A percentile compares a stretch with the other conserved stretches of the same genome.
These are phyloP conservation scores for Leptographium wingfieldii DNA, from an alignment of 2,329 filamentous ascomycete species.

Conservation along the genomic window DNA sequence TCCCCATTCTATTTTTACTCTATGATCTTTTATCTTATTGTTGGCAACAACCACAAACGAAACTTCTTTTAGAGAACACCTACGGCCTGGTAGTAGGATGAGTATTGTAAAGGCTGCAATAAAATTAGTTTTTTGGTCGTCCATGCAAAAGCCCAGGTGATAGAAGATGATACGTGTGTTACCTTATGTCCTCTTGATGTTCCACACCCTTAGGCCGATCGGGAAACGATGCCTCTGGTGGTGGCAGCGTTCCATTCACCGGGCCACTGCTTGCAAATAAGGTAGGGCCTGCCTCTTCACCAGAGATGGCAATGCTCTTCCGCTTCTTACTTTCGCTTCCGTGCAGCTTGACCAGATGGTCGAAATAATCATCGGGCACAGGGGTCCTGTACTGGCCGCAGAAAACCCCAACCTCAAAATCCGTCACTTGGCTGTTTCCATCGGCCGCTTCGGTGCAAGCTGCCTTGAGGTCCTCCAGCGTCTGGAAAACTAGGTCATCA, in stretches of 20 bases:
- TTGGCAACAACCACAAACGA: no score
- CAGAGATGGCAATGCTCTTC: not conserved
- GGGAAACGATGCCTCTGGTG: no score
- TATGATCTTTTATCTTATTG: no score
- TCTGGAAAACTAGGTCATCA: slow-evolving; percentile 43
- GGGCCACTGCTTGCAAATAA: not conserved
- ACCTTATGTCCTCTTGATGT: no score
- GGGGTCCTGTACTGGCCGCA: slow-evolving; percentile 76
- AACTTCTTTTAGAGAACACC: no score
- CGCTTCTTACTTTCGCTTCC: slow-evolving; percentile 46
- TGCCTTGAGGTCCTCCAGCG: slow-evolving; percentile 62
- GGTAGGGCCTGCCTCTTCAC: not conserved
- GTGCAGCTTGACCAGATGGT: slow-evolving; percentile 59
- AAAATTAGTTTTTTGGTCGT: no score
- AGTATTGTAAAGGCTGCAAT: no score
- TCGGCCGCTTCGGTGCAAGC: slow-evolving; percentile 61
- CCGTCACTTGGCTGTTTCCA: slow-evolving; percentile 26
- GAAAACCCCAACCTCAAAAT: slow-evolving; percentile 89
- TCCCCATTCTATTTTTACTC: no score
- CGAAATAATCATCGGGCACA: slow-evolving; percentile 69
- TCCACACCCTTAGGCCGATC: no score
- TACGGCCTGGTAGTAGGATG: no score
- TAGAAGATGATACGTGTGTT: no score
- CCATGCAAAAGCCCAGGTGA: no score
- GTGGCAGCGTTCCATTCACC: not conserved